Evolutionary conservation across 805 yeast genomes (phyloP).

Genomic region (Wickerhamomyces pijperi): DNA sequence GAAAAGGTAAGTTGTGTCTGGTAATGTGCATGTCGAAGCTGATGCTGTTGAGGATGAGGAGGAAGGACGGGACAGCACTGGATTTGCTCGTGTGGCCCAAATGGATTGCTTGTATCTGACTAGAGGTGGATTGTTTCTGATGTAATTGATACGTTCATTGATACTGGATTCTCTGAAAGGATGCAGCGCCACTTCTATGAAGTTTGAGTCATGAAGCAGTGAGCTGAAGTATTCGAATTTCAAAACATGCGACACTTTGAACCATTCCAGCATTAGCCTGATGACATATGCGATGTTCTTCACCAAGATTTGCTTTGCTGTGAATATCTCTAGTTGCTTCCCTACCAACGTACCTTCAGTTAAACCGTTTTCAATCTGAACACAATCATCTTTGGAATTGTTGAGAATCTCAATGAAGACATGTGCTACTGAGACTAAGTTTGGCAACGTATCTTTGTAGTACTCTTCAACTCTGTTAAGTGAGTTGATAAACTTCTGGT

Average conservation of each 20-base stretch:
- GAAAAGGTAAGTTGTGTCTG: conserved; percentile 29
- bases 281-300: conserved; percentile 49
- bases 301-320: conserved; percentile 52
- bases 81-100: too few relatives aligned
- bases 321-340: conserved; percentile 14
- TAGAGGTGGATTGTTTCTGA: too few relatives aligned
- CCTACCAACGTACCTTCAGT: conserved; percentile 30
- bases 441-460: conserved; percentile 40
- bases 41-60: background rate
- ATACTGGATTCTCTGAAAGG: conserved; percentile 14
- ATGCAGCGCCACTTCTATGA: conserved; percentile 15
- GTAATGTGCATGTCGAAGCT: background rate
- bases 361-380: conserved; percentile 14
- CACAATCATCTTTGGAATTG: conserved; percentile 6
- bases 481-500: conserved; percentile 24
- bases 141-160: conserved; percentile 18
- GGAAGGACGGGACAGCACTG: background rate
- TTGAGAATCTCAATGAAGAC: conserved; percentile 57
- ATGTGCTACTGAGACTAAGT: conserved; percentile 51
- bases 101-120: too few relatives aligned
- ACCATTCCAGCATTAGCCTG: conserved; percentile 56
- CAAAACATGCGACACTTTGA: conserved; percentile 63
- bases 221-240: conserved; percentile 69
- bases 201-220: conserved; percentile 65
- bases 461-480: conserved; percentile 49